Evolutionary conservation across 257 asterid genomes (phyloP), one percentile per base, ranked within the genome.

Genomic region (Nicotiana otophora): DNA sequence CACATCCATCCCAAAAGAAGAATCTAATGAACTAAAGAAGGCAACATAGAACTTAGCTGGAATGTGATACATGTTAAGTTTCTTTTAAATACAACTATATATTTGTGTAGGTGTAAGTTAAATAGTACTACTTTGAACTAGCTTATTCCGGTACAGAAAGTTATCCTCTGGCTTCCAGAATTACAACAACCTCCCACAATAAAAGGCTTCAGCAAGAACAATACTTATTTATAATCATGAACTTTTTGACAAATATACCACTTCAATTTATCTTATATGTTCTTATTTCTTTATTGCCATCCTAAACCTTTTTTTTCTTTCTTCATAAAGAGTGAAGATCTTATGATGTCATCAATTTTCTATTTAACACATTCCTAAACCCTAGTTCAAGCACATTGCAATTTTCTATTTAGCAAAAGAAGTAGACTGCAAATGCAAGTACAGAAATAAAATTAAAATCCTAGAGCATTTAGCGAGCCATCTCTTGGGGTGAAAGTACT

Each of bases 1-100:
- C 96, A 96, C 92, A 84, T 96, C 99, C 93, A 94, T 96, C 83
- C 99, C 99, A 79, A 96, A 96, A 15, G 99, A 94, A 78, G 99
- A 96, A 88, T 96, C 99, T 83, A 98, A 94, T 82, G 99, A 93
- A 90, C 99, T 96, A 84, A 83, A 89, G 85, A 90, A 92, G 90
- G 90, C 85, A 90, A 88, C 84, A 87, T 87, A 88, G 83, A 88
- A 89, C 91, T 91, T 90, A 92, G 87, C 89, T 51, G 80, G 63
- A 48, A 48, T 7, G 42, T 0, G 16, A 48, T 26, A 74, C 62
- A 23, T 2, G 80, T 11, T 8, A 74, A 72, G 28, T 51, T 12
- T 51, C n/a, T 74, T 5, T 23, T 7, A 51, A 74, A 51, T 48
- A 26, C 15, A 7, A 14, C 42, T 26, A 74, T 42, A 26, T 72